Conservation (phyloP, 2,329 filamentous ascomycete genomes). For the Hymenoscyphus repandus region DNA sequence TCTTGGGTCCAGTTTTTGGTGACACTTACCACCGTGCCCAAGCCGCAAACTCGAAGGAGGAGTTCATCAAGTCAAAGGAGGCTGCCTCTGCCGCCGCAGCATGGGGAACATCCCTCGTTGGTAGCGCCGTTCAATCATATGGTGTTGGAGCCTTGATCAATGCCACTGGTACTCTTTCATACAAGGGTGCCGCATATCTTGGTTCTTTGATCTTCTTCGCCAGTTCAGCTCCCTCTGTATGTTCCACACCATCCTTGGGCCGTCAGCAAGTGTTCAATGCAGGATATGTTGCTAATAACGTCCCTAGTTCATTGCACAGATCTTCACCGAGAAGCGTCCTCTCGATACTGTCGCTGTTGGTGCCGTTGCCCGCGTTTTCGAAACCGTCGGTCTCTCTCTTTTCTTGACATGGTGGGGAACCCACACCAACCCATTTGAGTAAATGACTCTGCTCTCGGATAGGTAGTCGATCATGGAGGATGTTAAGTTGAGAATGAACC, state of each 20-base stretch:
- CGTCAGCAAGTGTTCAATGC: background rate
- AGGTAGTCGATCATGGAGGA: background rate
- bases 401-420: slow-evolving; percentile 99
- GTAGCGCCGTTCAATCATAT: slow-evolving; percentile 84
- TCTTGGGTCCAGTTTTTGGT: slow-evolving; percentile 86
- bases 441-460: slow-evolving; percentile 10
- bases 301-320: slow-evolving; percentile 71
- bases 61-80: slow-evolving; percentile 93
- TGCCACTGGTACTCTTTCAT: slow-evolving; percentile 88
- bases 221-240: slow-evolving; percentile 78
- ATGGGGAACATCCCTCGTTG: slow-evolving; percentile 85
- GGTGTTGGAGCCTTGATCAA: slow-evolving; percentile 89
- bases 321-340: slow-evolving; percentile 88
- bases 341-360: slow-evolving; percentile 85
- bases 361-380: slow-evolving; percentile 75
- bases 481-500: no score
- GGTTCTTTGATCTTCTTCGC: slow-evolving; percentile 89
- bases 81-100: slow-evolving; percentile 79
- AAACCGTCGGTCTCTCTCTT: slow-evolving; percentile 86
- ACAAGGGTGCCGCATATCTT: slow-evolving; percentile 95
- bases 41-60: slow-evolving; percentile 88
- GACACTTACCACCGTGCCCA: slow-evolving; percentile 92
- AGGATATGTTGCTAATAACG: slow-evolving; percentile 12
- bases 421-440: slow-evolving; percentile 78
- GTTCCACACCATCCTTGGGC: slow-evolving; percentile 33